Evolutionary conservation across 1,139 yeast species (phyloP).

Genomic region (Zhuliangozyma blackwelliae): DNA sequence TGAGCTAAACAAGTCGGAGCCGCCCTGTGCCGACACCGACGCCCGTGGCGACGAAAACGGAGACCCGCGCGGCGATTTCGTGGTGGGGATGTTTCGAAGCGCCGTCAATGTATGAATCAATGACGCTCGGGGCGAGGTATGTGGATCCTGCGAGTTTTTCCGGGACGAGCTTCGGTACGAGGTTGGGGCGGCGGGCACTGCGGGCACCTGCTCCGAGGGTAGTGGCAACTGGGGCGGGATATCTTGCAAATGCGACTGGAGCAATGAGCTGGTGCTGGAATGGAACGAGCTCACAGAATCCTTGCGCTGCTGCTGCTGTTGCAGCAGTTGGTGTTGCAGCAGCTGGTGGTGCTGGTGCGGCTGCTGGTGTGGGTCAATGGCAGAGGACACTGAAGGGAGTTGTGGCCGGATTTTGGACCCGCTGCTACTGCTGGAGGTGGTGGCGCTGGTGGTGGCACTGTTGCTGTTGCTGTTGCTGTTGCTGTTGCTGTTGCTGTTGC

Average conservation of each 20-base stretch:
- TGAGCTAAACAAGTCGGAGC: constrained; percentile 15
- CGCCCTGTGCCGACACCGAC: constrained; percentile 32
- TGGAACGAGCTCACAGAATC: constrained; percentile 28
- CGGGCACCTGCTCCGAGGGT: constrained; percentile 51
- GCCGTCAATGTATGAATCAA: constrained; percentile 41
- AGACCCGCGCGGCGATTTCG: constrained; percentile 38
- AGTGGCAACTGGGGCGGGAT: constrained; percentile 54
- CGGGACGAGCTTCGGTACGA: constrained; percentile 35
- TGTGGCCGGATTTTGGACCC: constrained; percentile 5
- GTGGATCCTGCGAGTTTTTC: constrained; percentile 31
- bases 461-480: too few relatives aligned
- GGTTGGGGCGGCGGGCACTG: constrained; percentile 34
- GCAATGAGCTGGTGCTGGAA: constrained; percentile 23
- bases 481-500: too few relatives aligned
- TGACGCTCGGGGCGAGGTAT: constrained; percentile 42
- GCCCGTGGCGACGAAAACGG: constrained; percentile 49
- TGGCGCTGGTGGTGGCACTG: too few relatives aligned
- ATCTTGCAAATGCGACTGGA: constrained; percentile 34
- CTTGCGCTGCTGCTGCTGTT: constrained; percentile 15
- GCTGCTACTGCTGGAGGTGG: too few relatives aligned
- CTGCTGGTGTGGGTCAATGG: constrained; percentile 20
- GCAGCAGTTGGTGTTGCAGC: too few relatives aligned
- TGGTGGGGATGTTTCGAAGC: constrained; percentile 35
- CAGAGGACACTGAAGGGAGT: constrained; percentile 13
- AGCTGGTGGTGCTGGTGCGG: background rate